Percentiles rank a stretch among this genome's conserved stretches.
These are phyloP conservation scores for Aspergillus brasiliensis DNA, from an alignment of 2,329 filamentous ascomycete genomes.

Conservation along the genomic window DNA sequence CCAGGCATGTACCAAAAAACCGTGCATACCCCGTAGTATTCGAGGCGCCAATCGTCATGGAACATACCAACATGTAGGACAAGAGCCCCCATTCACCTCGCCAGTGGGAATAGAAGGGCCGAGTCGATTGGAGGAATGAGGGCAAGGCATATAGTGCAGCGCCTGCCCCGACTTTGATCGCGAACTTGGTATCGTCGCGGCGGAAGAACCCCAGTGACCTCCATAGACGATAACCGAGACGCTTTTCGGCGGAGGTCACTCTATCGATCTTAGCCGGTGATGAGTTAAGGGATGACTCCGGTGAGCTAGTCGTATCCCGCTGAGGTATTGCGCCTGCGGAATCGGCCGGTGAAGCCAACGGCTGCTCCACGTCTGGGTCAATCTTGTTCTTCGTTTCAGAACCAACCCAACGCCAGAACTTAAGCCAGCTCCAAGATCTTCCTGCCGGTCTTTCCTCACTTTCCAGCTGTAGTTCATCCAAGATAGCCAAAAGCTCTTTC, in stretches of 20 bases:
- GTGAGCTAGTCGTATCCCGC: background rate
- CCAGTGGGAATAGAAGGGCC: constrained; percentile 82
- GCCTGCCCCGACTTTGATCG: constrained; percentile 89
- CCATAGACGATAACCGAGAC: constrained; percentile 55
- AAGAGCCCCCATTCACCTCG: constrained; percentile 94
- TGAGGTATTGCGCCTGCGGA: background rate
- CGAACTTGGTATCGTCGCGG: constrained; percentile 72
- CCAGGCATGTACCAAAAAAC: constrained; percentile 82
- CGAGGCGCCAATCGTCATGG: constrained; percentile 94
- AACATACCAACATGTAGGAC: constrained; percentile 97
- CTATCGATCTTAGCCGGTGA: background rate
- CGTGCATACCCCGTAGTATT: constrained; percentile 89
- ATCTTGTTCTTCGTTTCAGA: constrained; percentile 25
- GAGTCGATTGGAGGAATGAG: constrained; percentile 76
- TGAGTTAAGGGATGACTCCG: background rate
- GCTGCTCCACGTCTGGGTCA: constrained; percentile 8
- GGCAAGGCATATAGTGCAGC: constrained; percentile 87
- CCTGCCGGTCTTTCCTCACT: constrained; percentile 62
- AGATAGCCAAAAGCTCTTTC: constrained; percentile 75
- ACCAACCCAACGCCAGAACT: constrained; percentile 64
- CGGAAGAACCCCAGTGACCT: constrained; percentile 58
- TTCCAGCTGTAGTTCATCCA: constrained; percentile 78
- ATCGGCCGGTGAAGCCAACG: constrained; percentile 4
- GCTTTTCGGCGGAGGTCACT: constrained; percentile 25
- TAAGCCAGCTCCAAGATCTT: constrained; percentile 81